These are phyloP conservation scores for Aspergillus awamori DNA, from an alignment of 2,329 filamentous ascomycete genomes.

Conservation along the genomic window DNA sequence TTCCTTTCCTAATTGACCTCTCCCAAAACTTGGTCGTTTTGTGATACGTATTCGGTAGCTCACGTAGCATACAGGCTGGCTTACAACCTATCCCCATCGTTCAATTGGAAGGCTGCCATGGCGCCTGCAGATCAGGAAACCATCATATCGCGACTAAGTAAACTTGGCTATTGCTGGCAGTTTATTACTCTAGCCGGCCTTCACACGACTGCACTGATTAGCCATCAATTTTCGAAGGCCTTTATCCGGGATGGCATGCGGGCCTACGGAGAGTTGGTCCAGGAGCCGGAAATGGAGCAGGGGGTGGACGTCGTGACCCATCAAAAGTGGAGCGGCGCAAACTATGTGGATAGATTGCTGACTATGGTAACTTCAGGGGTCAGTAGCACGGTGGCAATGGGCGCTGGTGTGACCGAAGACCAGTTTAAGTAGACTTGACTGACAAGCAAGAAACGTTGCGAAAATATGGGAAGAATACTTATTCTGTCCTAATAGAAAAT, in stretches of 20 bases:
- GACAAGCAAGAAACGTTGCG: no score
- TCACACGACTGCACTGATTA: conserved; percentile 92
- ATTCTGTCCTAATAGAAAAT: no score
- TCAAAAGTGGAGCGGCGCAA: conserved; percentile 97
- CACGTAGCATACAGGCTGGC: conserved; percentile 64
- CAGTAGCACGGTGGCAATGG: conserved; percentile 92
- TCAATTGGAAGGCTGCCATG: conserved; percentile 99
- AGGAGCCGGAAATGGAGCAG: conserved; percentile 93
- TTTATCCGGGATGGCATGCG: conserved; percentile 86
- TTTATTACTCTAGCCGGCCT: conserved; percentile 99
- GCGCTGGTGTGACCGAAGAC: conserved; percentile 95
- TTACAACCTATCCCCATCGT: conserved; percentile 97
- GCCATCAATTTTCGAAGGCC: conserved; percentile 81
- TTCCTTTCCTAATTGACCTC: not conserved
- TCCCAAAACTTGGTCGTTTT: no score
- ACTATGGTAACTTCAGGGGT: conserved; percentile 97
- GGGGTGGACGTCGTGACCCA: conserved; percentile 95
- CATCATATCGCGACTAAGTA: conserved; percentile 86
- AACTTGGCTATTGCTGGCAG: conserved; percentile 97
- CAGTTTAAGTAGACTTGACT: conserved; percentile 68
- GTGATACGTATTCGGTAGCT: no score
- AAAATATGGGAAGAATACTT: no score
- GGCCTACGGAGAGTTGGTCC: conserved; percentile 93
- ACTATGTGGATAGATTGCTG: conserved; percentile 89
- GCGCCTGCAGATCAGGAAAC: conserved; percentile 89